Evolutionary conservation across 331 rosid genomes (phyloP).

Genomic region (Malus hybrid): DNA sequence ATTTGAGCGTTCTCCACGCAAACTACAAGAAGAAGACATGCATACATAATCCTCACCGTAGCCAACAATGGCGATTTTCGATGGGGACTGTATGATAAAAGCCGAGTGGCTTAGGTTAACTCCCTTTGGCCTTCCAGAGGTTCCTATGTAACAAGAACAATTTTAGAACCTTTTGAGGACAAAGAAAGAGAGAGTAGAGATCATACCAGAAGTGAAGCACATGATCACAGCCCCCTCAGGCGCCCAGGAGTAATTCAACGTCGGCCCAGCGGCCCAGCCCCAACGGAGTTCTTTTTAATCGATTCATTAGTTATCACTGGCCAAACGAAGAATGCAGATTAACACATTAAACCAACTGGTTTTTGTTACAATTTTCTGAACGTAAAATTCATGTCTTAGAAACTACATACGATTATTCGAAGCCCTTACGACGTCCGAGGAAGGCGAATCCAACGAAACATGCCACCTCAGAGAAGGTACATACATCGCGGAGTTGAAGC

Average conservation of each 20-base stretch:
- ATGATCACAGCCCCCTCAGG: slow-evolving; percentile 53
- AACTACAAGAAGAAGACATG: slow-evolving; percentile 10
- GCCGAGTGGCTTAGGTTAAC: slow-evolving; percentile 68
- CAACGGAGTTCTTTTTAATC: slow-evolving; percentile 32
- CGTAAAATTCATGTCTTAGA: not conserved
- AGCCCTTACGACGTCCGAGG: slow-evolving; percentile 20
- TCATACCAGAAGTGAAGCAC: slow-evolving; percentile 86
- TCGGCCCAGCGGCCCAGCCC: slow-evolving; percentile 11
- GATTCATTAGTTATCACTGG: slow-evolving; percentile 48
- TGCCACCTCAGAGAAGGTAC: slow-evolving; percentile 57
- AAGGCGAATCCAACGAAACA: slow-evolving; percentile 49
- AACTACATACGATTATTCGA: slow-evolving; percentile 36
- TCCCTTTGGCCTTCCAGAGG: slow-evolving; percentile 91
- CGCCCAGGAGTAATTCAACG: slow-evolving; percentile 47
- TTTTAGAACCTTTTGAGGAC: not conserved
- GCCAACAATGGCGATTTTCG: slow-evolving; percentile 78
- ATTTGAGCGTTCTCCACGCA: slow-evolving; percentile 7
- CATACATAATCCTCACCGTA: slow-evolving; percentile 81
- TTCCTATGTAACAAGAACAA: slow-evolving; percentile 38
- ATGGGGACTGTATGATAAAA: slow-evolving; percentile 62
- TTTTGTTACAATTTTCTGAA: not conserved
- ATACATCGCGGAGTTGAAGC: slow-evolving; percentile 35
- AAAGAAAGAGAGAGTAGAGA: not conserved
- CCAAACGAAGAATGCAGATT: slow-evolving; percentile 6
- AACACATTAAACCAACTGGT: not conserved